Evolutionary conservation across 495 filamentous ascomycete species (phyloP).

Genomic region (Annulohypoxylon nitens): DNA sequence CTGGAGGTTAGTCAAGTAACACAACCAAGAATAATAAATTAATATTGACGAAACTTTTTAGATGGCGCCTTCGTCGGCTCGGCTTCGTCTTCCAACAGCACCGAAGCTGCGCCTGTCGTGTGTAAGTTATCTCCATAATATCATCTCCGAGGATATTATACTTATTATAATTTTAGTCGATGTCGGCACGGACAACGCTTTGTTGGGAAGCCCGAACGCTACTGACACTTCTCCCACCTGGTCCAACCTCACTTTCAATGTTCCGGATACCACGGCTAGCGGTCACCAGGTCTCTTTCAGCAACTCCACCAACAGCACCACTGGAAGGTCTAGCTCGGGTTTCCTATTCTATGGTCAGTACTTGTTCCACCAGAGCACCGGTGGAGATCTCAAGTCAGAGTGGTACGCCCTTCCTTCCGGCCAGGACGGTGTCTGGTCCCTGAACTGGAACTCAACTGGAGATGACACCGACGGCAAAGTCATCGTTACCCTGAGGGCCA

Average conservation of each 20-base stretch:
- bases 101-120: slow-evolving; percentile 39
- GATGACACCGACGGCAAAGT: slow-evolving; percentile 39
- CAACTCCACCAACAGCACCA: slow-evolving; percentile 32
- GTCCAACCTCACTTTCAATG: slow-evolving; percentile 46
- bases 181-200: slow-evolving; percentile 32
- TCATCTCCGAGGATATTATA: not conserved
- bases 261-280: slow-evolving; percentile 40
- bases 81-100: slow-evolving; percentile 11
- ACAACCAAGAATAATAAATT: not conserved
- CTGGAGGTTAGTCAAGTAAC: slow-evolving; percentile 46
- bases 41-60: slow-evolving; percentile 20
- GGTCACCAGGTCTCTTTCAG: slow-evolving; percentile 43
- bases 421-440: slow-evolving; percentile 45
- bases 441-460: slow-evolving; percentile 54
- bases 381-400: slow-evolving; percentile 48
- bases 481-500: slow-evolving; percentile 46
- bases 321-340: slow-evolving; percentile 38
- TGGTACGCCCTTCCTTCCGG: slow-evolving; percentile 50
- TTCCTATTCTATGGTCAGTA: slow-evolving; percentile 56
- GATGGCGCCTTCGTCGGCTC: slow-evolving; percentile 45
- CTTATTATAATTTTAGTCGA: slow-evolving; percentile 17
- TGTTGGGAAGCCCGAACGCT: slow-evolving; percentile 48
- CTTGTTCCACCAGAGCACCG: slow-evolving; percentile 47
- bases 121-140: slow-evolving; percentile 18
- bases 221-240: slow-evolving; percentile 38